Evolutionary conservation across 805 yeast genomes (phyloP).

Genomic region (Pichia kluyveri): DNA sequence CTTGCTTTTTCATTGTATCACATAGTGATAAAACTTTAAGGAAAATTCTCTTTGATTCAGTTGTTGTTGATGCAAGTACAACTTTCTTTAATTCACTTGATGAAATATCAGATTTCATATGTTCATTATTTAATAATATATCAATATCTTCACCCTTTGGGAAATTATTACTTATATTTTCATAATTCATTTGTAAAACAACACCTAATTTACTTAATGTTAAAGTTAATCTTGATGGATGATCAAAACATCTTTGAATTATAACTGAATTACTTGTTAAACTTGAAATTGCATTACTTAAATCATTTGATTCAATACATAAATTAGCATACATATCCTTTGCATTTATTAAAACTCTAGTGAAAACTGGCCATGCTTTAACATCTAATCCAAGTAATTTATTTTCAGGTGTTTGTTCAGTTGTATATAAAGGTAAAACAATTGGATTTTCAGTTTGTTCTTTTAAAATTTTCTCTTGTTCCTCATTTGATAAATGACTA

Average conservation of each 20-base stretch:
- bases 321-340: slow-evolving; percentile 20
- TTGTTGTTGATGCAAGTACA: slow-evolving; percentile 10
- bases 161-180: slow-evolving; percentile 7
- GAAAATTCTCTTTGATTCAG: slow-evolving; percentile 12
- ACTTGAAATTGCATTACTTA: slow-evolving; percentile 15
- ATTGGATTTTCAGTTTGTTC: slow-evolving; percentile 13
- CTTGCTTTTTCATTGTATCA: slow-evolving; percentile 11
- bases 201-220: slow-evolving; percentile 15
- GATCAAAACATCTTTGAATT: slow-evolving; percentile 14
- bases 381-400: slow-evolving; percentile 14
- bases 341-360: slow-evolving; percentile 17
- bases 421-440: slow-evolving; percentile 15
- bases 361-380: slow-evolving; percentile 23
- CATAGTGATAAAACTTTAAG: slow-evolving; percentile 9
- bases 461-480: slow-evolving; percentile 4
- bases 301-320: slow-evolving; percentile 17
- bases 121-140: slow-evolving; percentile 8
- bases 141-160: slow-evolving; percentile 8
- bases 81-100: slow-evolving; percentile 12
- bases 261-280: slow-evolving; percentile 12
- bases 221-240: slow-evolving; percentile 13
- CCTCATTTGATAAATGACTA: slow-evolving; percentile 1
- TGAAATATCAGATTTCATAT: slow-evolving; percentile 6
- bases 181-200: slow-evolving; percentile 12
- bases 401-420: slow-evolving; percentile 16